Evolutionary conservation across 1,284 basidiomycete genomes (phyloP).

Genomic region (Austropuccinia psidii): DNA sequence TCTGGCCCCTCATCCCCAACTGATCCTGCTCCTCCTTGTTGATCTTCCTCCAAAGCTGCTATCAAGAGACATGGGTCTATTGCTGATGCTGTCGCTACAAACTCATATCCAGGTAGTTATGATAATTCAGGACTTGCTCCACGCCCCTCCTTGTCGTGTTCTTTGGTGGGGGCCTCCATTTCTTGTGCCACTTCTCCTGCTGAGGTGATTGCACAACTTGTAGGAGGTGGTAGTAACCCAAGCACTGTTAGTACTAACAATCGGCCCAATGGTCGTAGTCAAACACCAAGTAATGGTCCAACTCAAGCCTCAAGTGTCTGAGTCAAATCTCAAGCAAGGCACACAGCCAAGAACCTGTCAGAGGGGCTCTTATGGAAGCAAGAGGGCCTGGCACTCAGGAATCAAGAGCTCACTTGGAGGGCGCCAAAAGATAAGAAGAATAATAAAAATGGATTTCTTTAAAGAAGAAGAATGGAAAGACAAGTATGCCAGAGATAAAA

Average conservation of each 20-base stretch:
- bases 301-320: neutral
- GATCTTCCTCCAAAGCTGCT: slow-evolving; percentile 25
- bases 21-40: neutral
- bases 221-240: neutral
- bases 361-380: too few relatives aligned
- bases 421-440: too few relatives aligned
- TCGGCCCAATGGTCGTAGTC: too few relatives aligned
- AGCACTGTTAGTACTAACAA: too few relatives aligned
- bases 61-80: slow-evolving; percentile 26
- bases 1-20: slow-evolving; percentile 30
- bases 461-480: too few relatives aligned
- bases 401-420: too few relatives aligned
- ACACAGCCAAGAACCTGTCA: too few relatives aligned
- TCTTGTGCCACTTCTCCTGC: slow-evolving; percentile 34
- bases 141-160: slow-evolving; percentile 4
- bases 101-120: slow-evolving; percentile 5
- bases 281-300: neutral
- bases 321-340: too few relatives aligned
- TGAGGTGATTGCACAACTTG: slow-evolving; percentile 33
- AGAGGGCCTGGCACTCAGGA: too few relatives aligned
- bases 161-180: slow-evolving; percentile 28
- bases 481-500: too few relatives aligned
- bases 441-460: too few relatives aligned
- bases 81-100: slow-evolving; percentile 30
- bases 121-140: slow-evolving; percentile 17